Conservation (phyloP, 1,284 basidiomycete species). For the Paramarasmius palmivorus region DNA sequence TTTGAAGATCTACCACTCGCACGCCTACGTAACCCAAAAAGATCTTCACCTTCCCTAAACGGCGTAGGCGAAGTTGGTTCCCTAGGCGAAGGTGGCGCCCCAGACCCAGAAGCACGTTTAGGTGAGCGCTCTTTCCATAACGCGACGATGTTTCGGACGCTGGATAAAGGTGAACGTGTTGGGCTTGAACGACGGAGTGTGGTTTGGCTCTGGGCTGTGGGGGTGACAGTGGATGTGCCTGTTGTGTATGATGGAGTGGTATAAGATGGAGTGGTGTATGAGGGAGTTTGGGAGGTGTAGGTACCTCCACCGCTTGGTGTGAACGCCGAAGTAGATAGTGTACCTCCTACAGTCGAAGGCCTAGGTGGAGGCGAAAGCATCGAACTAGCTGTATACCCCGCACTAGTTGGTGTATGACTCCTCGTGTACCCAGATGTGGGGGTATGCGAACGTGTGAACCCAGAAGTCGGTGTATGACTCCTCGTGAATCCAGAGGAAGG, state of each 20-base stretch:
- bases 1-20: slow-evolving; percentile 53
- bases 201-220: slow-evolving; percentile 16
- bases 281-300: slow-evolving; percentile 12
- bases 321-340: slow-evolving; percentile 10
- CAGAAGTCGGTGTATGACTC: slow-evolving; percentile 16
- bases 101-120: slow-evolving; percentile 33
- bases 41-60: slow-evolving; percentile 45
- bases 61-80: neutral
- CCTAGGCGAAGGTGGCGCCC: slow-evolving; percentile 19
- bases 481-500: slow-evolving; percentile 16
- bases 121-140: slow-evolving; percentile 76
- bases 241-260: slow-evolving; percentile 32
- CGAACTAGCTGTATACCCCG: no score
- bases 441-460: slow-evolving; percentile 7
- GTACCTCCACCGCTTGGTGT: slow-evolving; percentile 13
- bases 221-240: slow-evolving; percentile 15
- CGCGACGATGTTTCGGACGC: slow-evolving; percentile 77
- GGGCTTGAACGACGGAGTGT: slow-evolving; percentile 52
- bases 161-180: slow-evolving; percentile 64
- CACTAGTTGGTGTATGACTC: slow-evolving; percentile 16
- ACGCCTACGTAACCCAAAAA: slow-evolving; percentile 65
- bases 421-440: slow-evolving; percentile 15
- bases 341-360: slow-evolving; percentile 22
- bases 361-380: slow-evolving; percentile 36
- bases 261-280: slow-evolving; percentile 33